Evolutionary conservation across 257 asterid genomes (phyloP).

Genomic region (Gynochthodes officinalis): DNA sequence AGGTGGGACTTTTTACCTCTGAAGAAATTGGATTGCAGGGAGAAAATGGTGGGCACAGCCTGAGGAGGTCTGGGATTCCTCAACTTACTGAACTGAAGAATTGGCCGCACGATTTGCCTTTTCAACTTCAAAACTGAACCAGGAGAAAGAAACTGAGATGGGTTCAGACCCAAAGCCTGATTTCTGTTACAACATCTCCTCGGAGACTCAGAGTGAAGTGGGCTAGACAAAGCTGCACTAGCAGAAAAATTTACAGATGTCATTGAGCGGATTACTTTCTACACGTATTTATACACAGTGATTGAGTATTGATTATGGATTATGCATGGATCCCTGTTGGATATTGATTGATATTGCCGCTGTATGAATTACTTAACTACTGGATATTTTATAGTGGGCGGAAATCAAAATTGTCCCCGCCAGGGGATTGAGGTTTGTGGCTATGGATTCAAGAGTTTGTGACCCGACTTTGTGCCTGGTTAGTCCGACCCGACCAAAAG

Average conservation of each 20-base stretch:
- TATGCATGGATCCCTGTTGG: neutral
- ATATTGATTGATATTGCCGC: neutral
- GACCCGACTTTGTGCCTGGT: too few species aligned
- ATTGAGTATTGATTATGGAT: too few species aligned
- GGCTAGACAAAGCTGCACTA: neutral
- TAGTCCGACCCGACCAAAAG: too few species aligned
- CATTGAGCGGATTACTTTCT: slow-evolving; percentile 8
- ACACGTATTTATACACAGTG: neutral
- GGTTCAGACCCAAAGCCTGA: slow-evolving; percentile 4
- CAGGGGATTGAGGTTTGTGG: neutral
- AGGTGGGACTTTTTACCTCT: slow-evolving; percentile 51
- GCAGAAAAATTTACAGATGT: slow-evolving; percentile 1
- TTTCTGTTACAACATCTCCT: slow-evolving; percentile 3
- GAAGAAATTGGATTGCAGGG: slow-evolving; percentile 55
- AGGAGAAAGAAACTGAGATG: slow-evolving; percentile 22
- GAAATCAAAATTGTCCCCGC: slow-evolving; percentile 2
- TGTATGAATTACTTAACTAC: neutral
- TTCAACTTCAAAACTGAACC: slow-evolving; percentile 19
- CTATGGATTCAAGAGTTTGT: neutral
- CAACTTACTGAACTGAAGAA: slow-evolving; percentile 25
- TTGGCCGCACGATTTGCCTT: slow-evolving; percentile 19
- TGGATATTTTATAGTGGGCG: neutral
- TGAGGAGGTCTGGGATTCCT: slow-evolving; percentile 29
- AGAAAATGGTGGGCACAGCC: slow-evolving; percentile 31
- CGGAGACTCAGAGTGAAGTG: slow-evolving; percentile 13